A percentile compares a stretch with the other conserved stretches of the same genome.
phyloP scores from a whole-genome alignment of 2,329 filamentous ascomycete species.

The Cladosporium cucumerinum region DNA sequence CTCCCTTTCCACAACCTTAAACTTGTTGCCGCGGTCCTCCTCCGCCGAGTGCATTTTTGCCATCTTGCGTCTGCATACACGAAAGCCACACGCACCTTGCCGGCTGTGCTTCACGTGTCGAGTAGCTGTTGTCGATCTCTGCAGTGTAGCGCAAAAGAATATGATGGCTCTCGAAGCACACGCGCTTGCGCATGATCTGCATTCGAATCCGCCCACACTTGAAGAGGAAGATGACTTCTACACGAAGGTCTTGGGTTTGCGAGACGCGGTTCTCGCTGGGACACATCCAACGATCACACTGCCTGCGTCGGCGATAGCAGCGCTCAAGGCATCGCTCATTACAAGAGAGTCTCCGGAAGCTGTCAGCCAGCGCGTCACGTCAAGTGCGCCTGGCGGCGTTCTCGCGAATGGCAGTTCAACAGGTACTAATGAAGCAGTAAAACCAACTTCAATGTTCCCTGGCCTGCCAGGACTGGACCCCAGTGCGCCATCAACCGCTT shows the following conservation, averaged over 20 bases:
- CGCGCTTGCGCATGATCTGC: slow-evolving; percentile 19
- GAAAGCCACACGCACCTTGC: not conserved
- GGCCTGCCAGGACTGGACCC: slow-evolving; percentile 26
- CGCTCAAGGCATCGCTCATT: slow-evolving; percentile 25
- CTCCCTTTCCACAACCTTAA: slow-evolving; percentile 13
- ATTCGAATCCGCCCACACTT: slow-evolving; percentile 22
- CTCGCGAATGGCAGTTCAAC: not conserved
- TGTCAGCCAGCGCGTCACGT: slow-evolving; percentile 5
- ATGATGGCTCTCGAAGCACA: slow-evolving; percentile 21
- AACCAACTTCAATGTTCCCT: slow-evolving; percentile 12
- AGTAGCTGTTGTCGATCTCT: not conserved
- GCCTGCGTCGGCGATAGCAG: slow-evolving; percentile 50
- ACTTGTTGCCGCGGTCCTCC: slow-evolving; percentile 4
- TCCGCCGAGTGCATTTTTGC: slow-evolving; percentile 5
- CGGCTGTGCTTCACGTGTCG: not conserved
- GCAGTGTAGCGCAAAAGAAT: not conserved
- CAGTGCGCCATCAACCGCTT: slow-evolving; percentile 4
- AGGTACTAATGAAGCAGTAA: slow-evolving; percentile 13
- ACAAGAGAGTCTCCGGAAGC: slow-evolving; percentile 14
- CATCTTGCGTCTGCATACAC: not conserved
- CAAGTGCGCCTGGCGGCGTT: slow-evolving; percentile 2
- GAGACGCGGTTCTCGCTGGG: slow-evolving; percentile 76
- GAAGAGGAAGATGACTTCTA: slow-evolving; percentile 49
- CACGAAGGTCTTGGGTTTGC: slow-evolving; percentile 75
- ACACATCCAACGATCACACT: slow-evolving; percentile 63